Base-by-base conservation (phyloP, 345 rosid genomes). In the Citrus cavaleriei region DNA sequence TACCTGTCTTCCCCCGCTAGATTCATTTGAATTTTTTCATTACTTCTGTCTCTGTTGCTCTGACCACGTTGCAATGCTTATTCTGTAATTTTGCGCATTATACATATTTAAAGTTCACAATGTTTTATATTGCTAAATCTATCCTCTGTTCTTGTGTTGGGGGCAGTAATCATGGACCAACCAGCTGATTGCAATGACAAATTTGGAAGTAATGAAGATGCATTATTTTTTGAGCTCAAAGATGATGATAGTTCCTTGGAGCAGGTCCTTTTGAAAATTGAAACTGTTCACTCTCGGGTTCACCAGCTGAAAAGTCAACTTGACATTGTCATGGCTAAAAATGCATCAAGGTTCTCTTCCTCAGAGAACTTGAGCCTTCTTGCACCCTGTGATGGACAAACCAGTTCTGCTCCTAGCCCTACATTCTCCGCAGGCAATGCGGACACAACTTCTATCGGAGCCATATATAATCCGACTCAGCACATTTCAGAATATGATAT, bases 341-440 rank as follows among this genome's bases (percentile, higher is more conserved):
- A 89, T 83, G 91, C 90, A 21, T 85, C 93, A 27, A 94, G 85
- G 82, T 90, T 96, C 84, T 94, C 98, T 51, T 94, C 99, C 64
- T 94, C 91, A 0, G 98, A 93, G 88, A 94, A 93, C 81, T 81
- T 94, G 84, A 91, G 93, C 85, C 95, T 91, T 79, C 94, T 93
- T 77, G 95, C 90, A 49, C 82, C 88, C 30, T 79, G 77, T 42
- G 93, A 89, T 73, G 90, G 80, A 49, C 93, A 90, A 70, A 89
- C 97, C n/a, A 91, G 95, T 84, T 91, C 93, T 72, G 94, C 88
- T 35, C 98, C 90, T 14, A 96, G 98, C 74, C 98, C 94, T 42
- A 91, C 97, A 16, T 82, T 87, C 79, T 96, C 99, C 32, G 90
- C 93, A 60, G 90, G 90, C 69, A 86, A 88, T 58, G 93, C 86